Evolutionary conservation across 2,329 filamentous ascomycete genomes (phyloP), one percentile per base, ranked within the genome.

Genomic region (Ophiostoma tasmaniense): DNA sequence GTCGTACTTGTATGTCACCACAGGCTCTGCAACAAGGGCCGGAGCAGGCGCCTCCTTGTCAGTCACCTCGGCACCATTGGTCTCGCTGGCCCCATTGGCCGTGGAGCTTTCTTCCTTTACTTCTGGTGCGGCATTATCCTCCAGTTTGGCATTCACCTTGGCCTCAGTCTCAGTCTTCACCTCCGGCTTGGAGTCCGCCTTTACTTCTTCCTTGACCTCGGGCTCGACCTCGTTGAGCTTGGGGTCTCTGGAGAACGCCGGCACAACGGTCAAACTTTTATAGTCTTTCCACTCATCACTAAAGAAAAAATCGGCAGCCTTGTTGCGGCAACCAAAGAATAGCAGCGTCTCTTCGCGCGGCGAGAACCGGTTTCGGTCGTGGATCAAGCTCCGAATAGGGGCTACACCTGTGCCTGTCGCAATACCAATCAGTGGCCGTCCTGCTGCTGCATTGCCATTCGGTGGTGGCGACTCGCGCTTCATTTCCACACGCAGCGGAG

Each of bases 331-430:
- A 13, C 95, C 95, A 73, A 92, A 98, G 78, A 98, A 89, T 1
- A 99, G 81, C 0, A 91, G 74, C 2, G 80, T 4, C 80, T 82
- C 7, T 65, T 67, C 59, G 74, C 7, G 28, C 3, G 20, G 72
- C 70, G 72, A 64, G 33, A 78, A 72, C 0, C 75, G 74, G 59
- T 77, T 75, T n/a, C 92, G 89, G 73, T 96, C 89, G 76, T 90
- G 89, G n/a, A 95, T 83, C 73, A 97, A 83, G 4, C 90, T 87
- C 2, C 93, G 88, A 74, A 97, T 87, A 0, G 94, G 93, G 0
- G 93, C 94, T 39, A 97, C 81, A 7, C 93, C 93, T 0, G 93
- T 97, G 2, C 93, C 93, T 0, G 93, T 91, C 1, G 89, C 92
- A 67, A 97, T 86, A 75, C 93, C 87, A 42, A 97, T 81, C 8